Evolutionary conservation across 208 protist species (phyloP), one percentile per base, ranked within the genome.

Genomic region (Leishmania tropica): DNA sequence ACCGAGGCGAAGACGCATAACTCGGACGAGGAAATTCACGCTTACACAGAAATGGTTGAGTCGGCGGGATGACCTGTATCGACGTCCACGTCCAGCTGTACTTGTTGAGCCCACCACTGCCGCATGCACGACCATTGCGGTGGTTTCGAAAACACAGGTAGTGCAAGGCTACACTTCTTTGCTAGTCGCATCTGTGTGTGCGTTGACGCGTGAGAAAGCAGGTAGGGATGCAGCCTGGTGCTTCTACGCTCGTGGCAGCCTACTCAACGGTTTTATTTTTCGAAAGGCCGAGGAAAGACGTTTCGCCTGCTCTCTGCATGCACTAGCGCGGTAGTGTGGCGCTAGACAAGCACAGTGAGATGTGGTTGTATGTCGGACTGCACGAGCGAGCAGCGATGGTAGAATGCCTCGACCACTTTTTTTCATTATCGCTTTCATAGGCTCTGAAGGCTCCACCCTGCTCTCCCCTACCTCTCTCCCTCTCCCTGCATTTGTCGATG

Each of bases 21-120:
- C 81, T 84, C 81, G 19, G 65, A 84, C 31, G 80, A 85, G 65
- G 73, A 81, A 62, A 81, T 73, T 11, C 40, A 81, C 60, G 70
- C 76, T 77, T 79, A 79, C 47, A 19, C 75, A 28, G 35, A 37
- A 47, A 78, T 64, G 73, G 6, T 28, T n/a, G 17, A 76, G 73
- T 21, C 10, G 48, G 31, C 47, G 51, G 17, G 53, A n/a, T 42
- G 24, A 35, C 28, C 8, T 74, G 70, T 54, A 74, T 51, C 1
- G 70, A 31, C 10, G 70, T 17, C 40, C 47, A 53, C 24, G 13
- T 5, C 28, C 70, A 74, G 42, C 45, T 53, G 13, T 54, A 54
- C 45, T 74, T 48, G 24, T n/a, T 51, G 28, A 74, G n/a, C 24
- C 7, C 24, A 47, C 70, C 40, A 31, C 42, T 74, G 70, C 28